Conservation (phyloP, 768 basidiomycete species). For the Rhizopogon rudus region DNA sequence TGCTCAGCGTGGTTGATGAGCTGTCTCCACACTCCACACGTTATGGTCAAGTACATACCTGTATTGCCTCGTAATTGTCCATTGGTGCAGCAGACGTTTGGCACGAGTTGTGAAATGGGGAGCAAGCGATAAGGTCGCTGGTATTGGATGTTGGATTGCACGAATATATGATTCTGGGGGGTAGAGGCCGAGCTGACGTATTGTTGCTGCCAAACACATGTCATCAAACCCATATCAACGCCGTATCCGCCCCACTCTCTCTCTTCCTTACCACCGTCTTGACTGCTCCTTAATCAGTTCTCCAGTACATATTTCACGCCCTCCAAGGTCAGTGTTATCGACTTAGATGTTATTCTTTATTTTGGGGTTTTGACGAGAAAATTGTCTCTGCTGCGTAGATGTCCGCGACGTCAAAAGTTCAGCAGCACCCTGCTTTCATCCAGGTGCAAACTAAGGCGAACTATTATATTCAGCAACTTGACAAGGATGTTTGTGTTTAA, state of each 20-base stretch:
- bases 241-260: conserved; percentile 12
- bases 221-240: conserved; percentile 51
- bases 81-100: conserved; percentile 31
- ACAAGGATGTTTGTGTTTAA: conserved; percentile 78
- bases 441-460: conserved; percentile 81
- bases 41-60: conserved; percentile 35
- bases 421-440: conserved; percentile 82
- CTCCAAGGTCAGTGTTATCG: conserved; percentile 5
- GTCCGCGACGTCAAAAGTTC: conserved; percentile 78
- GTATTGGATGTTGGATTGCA: not conserved
- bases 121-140: conserved; percentile 1
- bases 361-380: not conserved
- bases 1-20: conserved; percentile 18
- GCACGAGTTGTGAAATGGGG: conserved; percentile 3
- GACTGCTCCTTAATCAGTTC: conserved; percentile 2
- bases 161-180: conserved; percentile 3
- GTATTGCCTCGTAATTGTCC: conserved; percentile 49
- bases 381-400: conserved; percentile 36
- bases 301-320: conserved; percentile 10
- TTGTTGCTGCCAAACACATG: conserved; percentile 52
- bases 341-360: not conserved
- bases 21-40: not conserved
- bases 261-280: conserved; percentile 19
- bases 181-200: conserved; percentile 36
- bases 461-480: conserved; percentile 83